Percentiles rank a stretch among this genome's conserved stretches.
Conservation (phyloP, 106 monocot species). For the Alisma plantagoaquatica region DNA sequence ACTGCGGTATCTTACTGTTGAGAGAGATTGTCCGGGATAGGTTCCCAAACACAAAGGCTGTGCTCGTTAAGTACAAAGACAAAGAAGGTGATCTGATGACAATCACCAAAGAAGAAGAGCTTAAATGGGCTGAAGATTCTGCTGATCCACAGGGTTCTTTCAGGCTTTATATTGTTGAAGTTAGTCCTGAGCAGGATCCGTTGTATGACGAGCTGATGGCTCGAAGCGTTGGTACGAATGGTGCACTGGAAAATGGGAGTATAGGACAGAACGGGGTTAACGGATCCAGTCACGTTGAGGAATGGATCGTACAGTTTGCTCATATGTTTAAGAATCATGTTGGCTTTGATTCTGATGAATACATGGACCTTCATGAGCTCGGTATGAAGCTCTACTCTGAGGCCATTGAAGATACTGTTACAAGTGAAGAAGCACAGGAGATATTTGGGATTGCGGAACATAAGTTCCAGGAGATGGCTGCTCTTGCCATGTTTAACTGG, state of each 20-base stretch:
- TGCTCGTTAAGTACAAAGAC: conserved; percentile 84
- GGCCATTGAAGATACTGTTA: conserved; percentile 79
- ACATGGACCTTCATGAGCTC: conserved; percentile 72
- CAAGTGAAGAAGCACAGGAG: conserved; percentile 73
- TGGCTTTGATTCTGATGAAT: conserved; percentile 73
- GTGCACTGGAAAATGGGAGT: conserved; percentile 30
- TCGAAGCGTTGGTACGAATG: no score
- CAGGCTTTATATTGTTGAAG: conserved; percentile 63
- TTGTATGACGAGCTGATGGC: no score
- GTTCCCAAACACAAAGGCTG: conserved; percentile 59
- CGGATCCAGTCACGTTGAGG: conserved; percentile 33
- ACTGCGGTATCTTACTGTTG: conserved; percentile 46
- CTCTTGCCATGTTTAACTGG: conserved; percentile 89
- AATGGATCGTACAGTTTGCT: conserved; percentile 90
- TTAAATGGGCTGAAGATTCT: conserved; percentile 70
- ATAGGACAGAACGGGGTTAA: conserved; percentile 17
- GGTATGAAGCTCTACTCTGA: conserved; percentile 90
- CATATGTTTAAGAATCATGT: conserved; percentile 71
- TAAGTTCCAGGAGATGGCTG: conserved; percentile 94
- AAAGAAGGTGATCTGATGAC: conserved; percentile 91
- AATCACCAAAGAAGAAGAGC: conserved; percentile 73
- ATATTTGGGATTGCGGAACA: conserved; percentile 49
- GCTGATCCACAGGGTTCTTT: conserved; percentile 48
- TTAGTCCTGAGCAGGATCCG: conserved; percentile 68
- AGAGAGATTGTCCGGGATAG: conserved; percentile 48